Evolutionary conservation across 2,329 filamentous ascomycete genomes (phyloP).

Genomic region (Fusarium sp.): DNA sequence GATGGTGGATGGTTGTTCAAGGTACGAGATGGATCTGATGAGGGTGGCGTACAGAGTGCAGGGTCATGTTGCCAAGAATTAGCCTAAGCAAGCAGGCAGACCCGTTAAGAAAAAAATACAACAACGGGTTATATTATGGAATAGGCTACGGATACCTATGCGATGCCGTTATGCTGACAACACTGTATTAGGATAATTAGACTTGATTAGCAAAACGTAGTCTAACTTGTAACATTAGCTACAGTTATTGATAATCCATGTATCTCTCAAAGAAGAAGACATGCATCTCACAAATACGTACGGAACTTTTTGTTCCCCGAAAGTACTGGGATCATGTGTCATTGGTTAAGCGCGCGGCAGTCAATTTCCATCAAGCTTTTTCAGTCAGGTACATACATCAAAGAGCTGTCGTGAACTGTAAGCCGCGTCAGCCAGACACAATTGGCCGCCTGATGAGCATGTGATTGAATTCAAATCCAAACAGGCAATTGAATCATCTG

Average conservation of each 20-base stretch:
- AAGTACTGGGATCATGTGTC: background rate
- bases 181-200: no score
- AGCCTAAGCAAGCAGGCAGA: constrained; percentile 28
- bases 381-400: background rate
- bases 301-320: background rate
- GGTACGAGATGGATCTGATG: constrained; percentile 30
- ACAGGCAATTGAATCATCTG: constrained; percentile 7
- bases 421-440: constrained; percentile 28
- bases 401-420: background rate
- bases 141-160: background rate
- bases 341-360: constrained; percentile 40
- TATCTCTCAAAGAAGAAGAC: background rate
- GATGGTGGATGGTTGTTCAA: constrained; percentile 19
- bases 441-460: constrained; percentile 13
- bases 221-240: no score
- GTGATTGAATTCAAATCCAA: constrained; percentile 13
- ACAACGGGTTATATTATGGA: background rate
- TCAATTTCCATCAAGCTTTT: constrained; percentile 18
- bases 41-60: constrained; percentile 32
- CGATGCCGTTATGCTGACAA: background rate
- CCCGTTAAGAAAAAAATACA: background rate
- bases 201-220: no score
- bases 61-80: constrained; percentile 26
- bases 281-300: background rate
- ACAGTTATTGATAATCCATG: background rate